Conservation (phyloP, 768 basidiomycete species). For the Kondoa subrosea region DNA sequence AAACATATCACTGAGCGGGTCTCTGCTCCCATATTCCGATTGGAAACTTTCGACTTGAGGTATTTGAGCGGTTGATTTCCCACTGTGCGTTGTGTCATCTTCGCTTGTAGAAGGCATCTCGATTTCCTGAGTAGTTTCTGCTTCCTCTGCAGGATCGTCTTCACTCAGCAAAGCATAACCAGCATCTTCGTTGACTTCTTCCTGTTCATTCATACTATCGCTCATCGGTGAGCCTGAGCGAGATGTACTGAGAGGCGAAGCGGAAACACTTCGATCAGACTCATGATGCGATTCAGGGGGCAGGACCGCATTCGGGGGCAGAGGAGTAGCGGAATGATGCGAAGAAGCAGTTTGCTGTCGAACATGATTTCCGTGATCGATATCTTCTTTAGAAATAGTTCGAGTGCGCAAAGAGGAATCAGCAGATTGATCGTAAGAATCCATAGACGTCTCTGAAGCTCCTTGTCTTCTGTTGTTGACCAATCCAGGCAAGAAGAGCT, state of each 20-base stretch:
- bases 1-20: conserved; percentile 26
- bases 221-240: no score
- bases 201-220: no score
- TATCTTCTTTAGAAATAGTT: neutral
- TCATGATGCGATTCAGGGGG: no score
- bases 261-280: no score
- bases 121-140: neutral
- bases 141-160: conserved; percentile 3
- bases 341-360: no score
- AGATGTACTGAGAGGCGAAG: no score
- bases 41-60: neutral
- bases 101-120: neutral
- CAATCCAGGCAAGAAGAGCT: neutral
- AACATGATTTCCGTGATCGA: no score
- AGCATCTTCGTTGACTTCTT: no score
- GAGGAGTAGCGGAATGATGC: no score
- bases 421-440: conserved; percentile 3
- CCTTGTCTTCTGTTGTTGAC: neutral
- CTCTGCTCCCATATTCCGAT: neutral
- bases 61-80: neutral
- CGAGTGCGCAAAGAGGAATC: neutral
- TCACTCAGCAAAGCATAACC: neutral
- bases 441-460: neutral
- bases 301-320: no score
- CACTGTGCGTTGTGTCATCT: neutral